Percentiles rank a stretch among this genome's conserved stretches.
Evolutionary conservation across 371 early-diverging fungal genomes (phyloP).

Genomic region (Apophysomyces variabilis): DNA sequence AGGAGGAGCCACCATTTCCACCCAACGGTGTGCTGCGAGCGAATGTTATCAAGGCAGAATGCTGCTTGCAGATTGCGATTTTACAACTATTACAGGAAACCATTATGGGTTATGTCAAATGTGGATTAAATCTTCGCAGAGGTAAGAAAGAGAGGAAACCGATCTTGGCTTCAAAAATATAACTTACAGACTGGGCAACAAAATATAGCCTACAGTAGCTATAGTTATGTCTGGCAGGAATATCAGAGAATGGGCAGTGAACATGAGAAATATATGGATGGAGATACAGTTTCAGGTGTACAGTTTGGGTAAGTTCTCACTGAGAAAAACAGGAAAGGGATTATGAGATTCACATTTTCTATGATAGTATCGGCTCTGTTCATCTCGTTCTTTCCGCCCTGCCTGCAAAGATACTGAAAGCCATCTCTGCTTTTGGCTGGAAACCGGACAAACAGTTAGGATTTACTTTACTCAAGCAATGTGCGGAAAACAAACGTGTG

Average conservation of each 20-base stretch:
- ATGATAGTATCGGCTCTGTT: conserved; percentile 57
- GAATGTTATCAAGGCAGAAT: conserved; percentile 63
- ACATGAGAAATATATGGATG: conserved; percentile 43
- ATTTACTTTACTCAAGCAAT: conserved; percentile 56
- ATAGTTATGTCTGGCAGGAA: conserved; percentile 52
- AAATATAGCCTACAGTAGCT: conserved; percentile 42
- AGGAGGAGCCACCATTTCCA: conserved; percentile 30
- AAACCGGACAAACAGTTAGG: conserved; percentile 62
- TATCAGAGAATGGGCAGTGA: conserved; percentile 48
- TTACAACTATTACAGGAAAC: conserved; percentile 63
- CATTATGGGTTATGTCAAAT: conserved; percentile 64
- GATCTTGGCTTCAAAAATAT: neutral
- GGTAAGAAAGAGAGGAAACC: conserved; percentile 13
- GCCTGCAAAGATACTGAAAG: conserved; percentile 57
- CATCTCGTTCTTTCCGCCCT: conserved; percentile 62
- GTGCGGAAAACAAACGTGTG: conserved; percentile 50
- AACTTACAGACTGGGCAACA: neutral
- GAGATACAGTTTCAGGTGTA: conserved; percentile 52
- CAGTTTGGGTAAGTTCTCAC: conserved; percentile 46
- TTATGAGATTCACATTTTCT: conserved; percentile 13
- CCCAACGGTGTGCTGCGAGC: conserved; percentile 64
- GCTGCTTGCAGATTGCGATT: conserved; percentile 60
- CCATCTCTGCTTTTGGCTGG: conserved; percentile 59
- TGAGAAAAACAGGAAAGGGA: neutral
- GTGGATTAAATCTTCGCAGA: conserved; percentile 52